Conservation (phyloP, 78 protist genomes). For the Cavenderia fasciculata region DNA sequence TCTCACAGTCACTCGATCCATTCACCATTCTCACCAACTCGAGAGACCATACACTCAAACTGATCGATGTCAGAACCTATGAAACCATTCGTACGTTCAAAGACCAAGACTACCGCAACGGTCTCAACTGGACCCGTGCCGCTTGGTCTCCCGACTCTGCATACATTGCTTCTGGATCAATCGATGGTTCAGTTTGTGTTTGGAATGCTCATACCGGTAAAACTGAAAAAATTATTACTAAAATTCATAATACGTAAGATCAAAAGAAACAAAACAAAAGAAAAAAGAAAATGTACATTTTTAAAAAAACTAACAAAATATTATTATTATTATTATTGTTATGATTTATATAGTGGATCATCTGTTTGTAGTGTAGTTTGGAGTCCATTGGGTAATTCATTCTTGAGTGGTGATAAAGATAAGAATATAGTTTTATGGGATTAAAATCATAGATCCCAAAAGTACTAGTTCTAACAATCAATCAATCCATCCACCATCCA, state of each 20-base stretch:
- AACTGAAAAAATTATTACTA: slow-evolving; percentile 28
- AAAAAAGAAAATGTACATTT: too few species aligned
- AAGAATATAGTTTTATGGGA: slow-evolving; percentile 72
- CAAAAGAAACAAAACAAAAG: too few species aligned
- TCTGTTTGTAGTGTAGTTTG: slow-evolving; percentile 33
- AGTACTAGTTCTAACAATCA: too few species aligned
- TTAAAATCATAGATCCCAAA: neutral
- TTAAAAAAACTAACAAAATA: neutral
- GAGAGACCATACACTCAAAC: slow-evolving; percentile 84
- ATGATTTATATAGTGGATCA: slow-evolving; percentile 1
- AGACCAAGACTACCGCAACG: slow-evolving; percentile 73
- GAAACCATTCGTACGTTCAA: slow-evolving; percentile 62
- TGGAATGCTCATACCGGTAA: slow-evolving; percentile 81
- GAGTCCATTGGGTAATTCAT: slow-evolving; percentile 46
- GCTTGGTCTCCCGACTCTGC: slow-evolving; percentile 80
- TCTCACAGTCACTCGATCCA: slow-evolving; percentile 59
- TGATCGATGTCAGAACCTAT: slow-evolving; percentile 83
- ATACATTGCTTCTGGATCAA: slow-evolving; percentile 69
- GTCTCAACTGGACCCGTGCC: slow-evolving; percentile 69
- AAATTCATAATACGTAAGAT: slow-evolving; percentile 56
- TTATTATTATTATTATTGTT: neutral
- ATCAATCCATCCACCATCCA: neutral
- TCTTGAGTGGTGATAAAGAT: slow-evolving; percentile 57
- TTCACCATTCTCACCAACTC: slow-evolving; percentile 72
- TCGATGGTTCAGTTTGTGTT: slow-evolving; percentile 81